Evolutionary conservation across 192 early-diverging fungal species (phyloP).

Genomic region (Powellomyces hirtus): DNA sequence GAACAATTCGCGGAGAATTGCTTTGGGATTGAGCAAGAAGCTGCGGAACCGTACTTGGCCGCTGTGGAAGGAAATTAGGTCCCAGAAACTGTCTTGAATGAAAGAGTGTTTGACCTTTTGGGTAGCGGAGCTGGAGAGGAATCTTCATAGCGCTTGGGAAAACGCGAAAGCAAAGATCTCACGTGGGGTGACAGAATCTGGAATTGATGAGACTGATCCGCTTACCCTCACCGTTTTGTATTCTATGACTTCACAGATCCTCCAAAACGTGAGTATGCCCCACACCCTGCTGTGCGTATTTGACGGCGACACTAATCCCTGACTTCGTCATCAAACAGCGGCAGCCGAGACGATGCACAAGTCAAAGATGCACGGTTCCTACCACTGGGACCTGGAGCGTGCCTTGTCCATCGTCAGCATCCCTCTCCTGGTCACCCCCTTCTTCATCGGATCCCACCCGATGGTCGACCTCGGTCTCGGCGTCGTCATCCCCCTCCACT

Average conservation of each 20-base stretch:
- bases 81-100: too few relatives aligned
- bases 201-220: background rate
- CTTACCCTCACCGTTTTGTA: background rate
- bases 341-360: slow-evolving; percentile 25
- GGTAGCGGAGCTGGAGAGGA: too few relatives aligned
- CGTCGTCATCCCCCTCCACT: slow-evolving; percentile 86
- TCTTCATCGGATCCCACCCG: slow-evolving; percentile 77
- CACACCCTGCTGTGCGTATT: background rate
- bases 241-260: background rate
- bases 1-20: background rate
- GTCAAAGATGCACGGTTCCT: slow-evolving; percentile 71
- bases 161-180: too few relatives aligned
- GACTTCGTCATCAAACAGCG: background rate
- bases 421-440: slow-evolving; percentile 75
- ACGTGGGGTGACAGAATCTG: too few relatives aligned
- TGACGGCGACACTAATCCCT: background rate
- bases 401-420: slow-evolving; percentile 70
- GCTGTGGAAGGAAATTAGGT: too few relatives aligned
- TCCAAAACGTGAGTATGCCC: background rate
- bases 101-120: too few relatives aligned
- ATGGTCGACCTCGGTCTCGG: slow-evolving; percentile 87
- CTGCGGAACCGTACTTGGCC: too few relatives aligned
- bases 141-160: too few relatives aligned
- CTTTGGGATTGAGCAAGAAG: background rate
- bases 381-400: slow-evolving; percentile 97